Conservation (phyloP, 106 monocot genomes). For the Ottelia alismoides region DNA sequence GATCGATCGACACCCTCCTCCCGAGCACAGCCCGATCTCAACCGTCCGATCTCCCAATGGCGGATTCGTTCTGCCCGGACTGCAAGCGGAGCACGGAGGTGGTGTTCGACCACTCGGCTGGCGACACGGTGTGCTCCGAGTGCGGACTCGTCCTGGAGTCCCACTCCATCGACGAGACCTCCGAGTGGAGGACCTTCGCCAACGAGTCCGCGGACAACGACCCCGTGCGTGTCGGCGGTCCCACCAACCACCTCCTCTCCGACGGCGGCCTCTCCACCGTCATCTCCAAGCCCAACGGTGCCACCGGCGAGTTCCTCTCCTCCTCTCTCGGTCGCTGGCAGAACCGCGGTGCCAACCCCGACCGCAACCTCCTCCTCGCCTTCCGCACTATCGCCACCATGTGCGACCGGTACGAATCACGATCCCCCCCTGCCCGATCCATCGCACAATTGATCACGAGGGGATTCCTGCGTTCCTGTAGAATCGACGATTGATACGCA, state of each 20-base stretch:
- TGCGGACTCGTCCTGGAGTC: constrained; percentile 56
- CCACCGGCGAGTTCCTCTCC: constrained; percentile 27
- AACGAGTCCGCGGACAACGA: constrained; percentile 52
- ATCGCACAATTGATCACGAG: no score
- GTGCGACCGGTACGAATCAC: constrained; percentile 62
- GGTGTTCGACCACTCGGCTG: constrained; percentile 32
- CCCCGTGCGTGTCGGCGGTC: constrained; percentile 54
- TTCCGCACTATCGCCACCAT: constrained; percentile 42
- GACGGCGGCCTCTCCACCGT: constrained; percentile 52
- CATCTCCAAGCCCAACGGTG: constrained; percentile 42
- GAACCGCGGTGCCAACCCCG: constrained; percentile 34
- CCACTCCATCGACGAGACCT: constrained; percentile 54
- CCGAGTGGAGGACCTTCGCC: constrained; percentile 63
- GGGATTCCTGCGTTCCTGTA: no score
- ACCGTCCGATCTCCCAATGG: constrained; percentile 12
- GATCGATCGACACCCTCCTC: no score
- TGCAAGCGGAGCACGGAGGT: constrained; percentile 20
- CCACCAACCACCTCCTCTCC: constrained; percentile 40
- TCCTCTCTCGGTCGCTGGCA: constrained; percentile 44
- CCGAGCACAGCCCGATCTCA: no score
- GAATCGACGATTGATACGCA: no score
- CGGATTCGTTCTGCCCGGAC: constrained; percentile 19
- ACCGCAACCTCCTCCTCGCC: constrained; percentile 24
- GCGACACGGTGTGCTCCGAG: constrained; percentile 58
- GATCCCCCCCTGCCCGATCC: no score